These are phyloP conservation scores for Acanthamoeba royreba DNA, from an alignment of 208 protist genomes.

Conservation along the genomic window DNA sequence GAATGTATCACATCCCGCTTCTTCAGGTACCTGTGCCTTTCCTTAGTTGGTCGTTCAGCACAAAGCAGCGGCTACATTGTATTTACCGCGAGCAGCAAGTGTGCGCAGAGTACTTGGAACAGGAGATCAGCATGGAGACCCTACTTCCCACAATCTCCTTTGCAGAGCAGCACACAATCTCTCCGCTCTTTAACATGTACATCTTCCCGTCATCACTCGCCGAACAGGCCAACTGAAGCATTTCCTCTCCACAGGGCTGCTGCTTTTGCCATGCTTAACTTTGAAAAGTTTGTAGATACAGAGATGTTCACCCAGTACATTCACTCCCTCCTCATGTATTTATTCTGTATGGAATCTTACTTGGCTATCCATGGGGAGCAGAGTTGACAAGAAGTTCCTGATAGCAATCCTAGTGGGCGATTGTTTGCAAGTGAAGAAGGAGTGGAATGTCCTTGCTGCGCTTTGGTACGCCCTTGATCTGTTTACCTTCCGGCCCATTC, in stretches of 20 bases:
- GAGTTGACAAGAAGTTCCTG: background rate
- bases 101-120: background rate
- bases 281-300: background rate
- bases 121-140: background rate
- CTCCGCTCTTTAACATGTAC: background rate
- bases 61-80: no score
- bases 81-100: no score
- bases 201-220: background rate
- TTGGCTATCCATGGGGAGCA: background rate
- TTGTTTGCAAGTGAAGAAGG: background rate
- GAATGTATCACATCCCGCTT: background rate
- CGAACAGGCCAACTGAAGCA: no score
- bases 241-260: background rate
- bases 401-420: background rate
- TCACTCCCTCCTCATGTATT: background rate
- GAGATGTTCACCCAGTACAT: background rate
- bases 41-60: no score
- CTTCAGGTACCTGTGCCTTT: no score
- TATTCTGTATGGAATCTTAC: background rate
- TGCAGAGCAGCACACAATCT: background rate
- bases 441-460: background rate
- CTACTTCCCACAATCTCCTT: background rate
- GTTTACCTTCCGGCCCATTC: background rate
- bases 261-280: background rate
- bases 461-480: background rate